Conservation (phyloP, 345 rosid genomes). For the Isatis tinctoria region DNA sequence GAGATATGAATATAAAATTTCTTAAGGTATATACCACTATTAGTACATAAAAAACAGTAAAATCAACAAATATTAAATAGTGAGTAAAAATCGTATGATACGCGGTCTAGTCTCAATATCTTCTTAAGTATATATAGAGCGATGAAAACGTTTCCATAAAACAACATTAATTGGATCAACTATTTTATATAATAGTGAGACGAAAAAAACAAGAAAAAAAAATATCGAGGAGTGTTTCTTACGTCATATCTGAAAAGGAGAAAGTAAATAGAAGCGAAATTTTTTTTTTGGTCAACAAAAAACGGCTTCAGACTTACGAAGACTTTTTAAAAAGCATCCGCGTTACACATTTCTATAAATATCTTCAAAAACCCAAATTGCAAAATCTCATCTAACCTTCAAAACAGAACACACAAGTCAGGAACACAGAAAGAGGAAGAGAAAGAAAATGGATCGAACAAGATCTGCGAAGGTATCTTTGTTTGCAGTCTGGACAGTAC, state of each 20-base stretch:
- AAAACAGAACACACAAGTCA: constrained; percentile 7
- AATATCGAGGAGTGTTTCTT: neutral
- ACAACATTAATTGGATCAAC: neutral
- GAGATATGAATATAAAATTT: no score
- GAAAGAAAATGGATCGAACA: constrained; percentile 11
- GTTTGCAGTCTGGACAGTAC: constrained; percentile 1
- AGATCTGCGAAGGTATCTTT: constrained; percentile 12
- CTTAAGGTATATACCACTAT: neutral
- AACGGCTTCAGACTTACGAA: constrained; percentile 7
- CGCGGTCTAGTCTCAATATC: neutral
- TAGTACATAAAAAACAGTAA: neutral
- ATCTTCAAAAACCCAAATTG: neutral
- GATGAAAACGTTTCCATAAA: neutral
- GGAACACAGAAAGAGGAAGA: neutral
- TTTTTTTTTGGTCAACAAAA: constrained; percentile 19
- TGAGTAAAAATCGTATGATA: neutral
- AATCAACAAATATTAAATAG: neutral
- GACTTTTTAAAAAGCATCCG: constrained; percentile 7
- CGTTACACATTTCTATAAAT: constrained; percentile 17
- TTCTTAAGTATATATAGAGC: neutral
- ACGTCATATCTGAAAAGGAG: constrained; percentile 7
- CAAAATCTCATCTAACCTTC: constrained; percentile 8
- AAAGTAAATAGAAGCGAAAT: neutral
- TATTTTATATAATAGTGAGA: no score
- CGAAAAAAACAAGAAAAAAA: no score